Evolutionary conservation across 2,329 filamentous ascomycete species (phyloP), one percentile per base, ranked within the genome.

Genomic region (Pseudodiploospora longispora): DNA sequence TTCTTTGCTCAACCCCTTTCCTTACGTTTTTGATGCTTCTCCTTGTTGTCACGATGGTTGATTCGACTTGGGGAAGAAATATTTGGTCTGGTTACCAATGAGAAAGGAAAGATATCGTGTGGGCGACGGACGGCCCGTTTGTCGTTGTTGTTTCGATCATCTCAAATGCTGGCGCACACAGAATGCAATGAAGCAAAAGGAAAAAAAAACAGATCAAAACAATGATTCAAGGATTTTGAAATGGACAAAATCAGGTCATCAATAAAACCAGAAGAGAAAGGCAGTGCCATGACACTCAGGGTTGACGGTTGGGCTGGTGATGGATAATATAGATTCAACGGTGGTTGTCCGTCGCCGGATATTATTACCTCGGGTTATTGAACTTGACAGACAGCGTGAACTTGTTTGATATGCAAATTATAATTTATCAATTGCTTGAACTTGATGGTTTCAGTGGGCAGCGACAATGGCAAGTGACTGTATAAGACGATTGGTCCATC

Each of bases 281-380:
- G 36, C 47, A 54, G 51, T 54, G 54, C 42, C 41, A 50, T 46
- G 42, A 44, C 49, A 51, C 46, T 47, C 50, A 47, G 51, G 46
- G 48, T 50, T 44, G 43, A 28, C 39, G 52, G 52, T 54, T 30
- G 32, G 19, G 36, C 38, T 38, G 41, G 57, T 54, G 56, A 60
- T 61, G 62, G 58, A 58, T 57, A 19, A 57, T 58, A 64, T 67
- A 70, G 65, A 70, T 53, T 57, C 50, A 59, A 56, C 52, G 52
- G 59, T 58, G 58, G 60, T 61, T 59, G 58, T 67, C 64, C 59
- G 63, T 62, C 64, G 58, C 66, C 62, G 65, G 66, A 68, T 67
- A 54, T 58, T 12, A 12, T 47, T 31, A 31, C 40, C 38, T 41
- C 40, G 45, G 42, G 42, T 38, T 38, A 31, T 38, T 37, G 29